These are phyloP conservation scores for Rhododendron simsii DNA, from an alignment of 148 eudicot species.

Conservation along the genomic window DNA sequence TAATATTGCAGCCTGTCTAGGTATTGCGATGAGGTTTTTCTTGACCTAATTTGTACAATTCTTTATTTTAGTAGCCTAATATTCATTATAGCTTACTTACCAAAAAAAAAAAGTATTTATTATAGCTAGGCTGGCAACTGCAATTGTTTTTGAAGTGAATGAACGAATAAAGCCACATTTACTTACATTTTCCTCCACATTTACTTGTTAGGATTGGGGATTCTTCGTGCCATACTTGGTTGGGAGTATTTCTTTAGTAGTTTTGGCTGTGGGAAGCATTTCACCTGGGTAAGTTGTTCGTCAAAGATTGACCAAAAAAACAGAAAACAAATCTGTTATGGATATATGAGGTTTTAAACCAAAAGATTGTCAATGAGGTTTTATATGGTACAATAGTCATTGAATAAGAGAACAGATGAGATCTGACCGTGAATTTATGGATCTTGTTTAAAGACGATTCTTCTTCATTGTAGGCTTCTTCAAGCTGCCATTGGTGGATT, in stretches of 20 bases:
- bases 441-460: constrained; percentile 9
- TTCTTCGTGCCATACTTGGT: constrained; percentile 90
- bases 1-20: background rate
- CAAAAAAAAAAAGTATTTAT: no score
- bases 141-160: background rate
- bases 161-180: background rate
- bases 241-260: constrained; percentile 84
- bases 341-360: background rate
- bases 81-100: background rate
- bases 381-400: background rate
- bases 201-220: constrained; percentile 78
- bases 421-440: background rate
- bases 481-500: constrained; percentile 88
- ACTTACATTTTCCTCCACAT: constrained; percentile 6
- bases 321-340: background rate
- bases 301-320: background rate
- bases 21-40: background rate
- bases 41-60: background rate
- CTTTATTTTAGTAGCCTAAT: background rate
- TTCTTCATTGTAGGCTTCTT: constrained; percentile 59
- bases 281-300: constrained; percentile 78
- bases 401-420: background rate
- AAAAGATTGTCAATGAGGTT: background rate
- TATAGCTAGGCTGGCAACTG: background rate
- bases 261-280: constrained; percentile 85